These are phyloP conservation scores for Xeromyces bisporus DNA, from an alignment of 495 filamentous ascomycete species.

Conservation along the genomic window DNA sequence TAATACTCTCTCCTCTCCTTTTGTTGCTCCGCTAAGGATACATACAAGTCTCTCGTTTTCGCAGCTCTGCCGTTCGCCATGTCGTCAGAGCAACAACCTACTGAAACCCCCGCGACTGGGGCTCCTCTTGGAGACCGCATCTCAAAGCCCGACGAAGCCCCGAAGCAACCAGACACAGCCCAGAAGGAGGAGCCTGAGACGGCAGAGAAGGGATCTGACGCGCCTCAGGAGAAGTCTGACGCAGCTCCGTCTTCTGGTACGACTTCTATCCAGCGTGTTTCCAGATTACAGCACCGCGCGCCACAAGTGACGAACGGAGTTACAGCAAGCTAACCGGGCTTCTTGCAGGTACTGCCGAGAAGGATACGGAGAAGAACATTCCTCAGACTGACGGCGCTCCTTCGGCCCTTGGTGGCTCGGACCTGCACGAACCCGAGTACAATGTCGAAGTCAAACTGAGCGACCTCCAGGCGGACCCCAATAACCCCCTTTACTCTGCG, in stretches of 20 bases:
- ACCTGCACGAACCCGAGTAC: constrained; percentile 56
- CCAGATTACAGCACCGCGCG: too few relatives aligned
- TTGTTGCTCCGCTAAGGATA: too few relatives aligned
- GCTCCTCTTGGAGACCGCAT: constrained; percentile 47
- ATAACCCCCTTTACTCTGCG: constrained; percentile 74
- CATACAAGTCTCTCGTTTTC: too few relatives aligned
- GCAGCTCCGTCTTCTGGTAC: constrained; percentile 7
- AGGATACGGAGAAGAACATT: constrained; percentile 8
- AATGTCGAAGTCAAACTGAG: constrained; percentile 80
- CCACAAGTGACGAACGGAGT: too few relatives aligned
- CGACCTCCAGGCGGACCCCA: constrained; percentile 71
- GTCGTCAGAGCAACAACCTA: constrained; percentile 17
- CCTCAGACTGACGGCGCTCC: constrained; percentile 38
- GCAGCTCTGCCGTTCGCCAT: too few relatives aligned
- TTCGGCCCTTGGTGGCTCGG: constrained; percentile 24
- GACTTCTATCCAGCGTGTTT: constrained; percentile 1
- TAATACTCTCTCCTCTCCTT: too few relatives aligned
- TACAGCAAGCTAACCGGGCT: too few relatives aligned
- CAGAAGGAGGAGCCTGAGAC: too few relatives aligned
- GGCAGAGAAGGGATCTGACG: too few relatives aligned
- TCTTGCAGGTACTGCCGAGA: constrained; percentile 5
- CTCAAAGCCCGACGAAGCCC: constrained; percentile 27
- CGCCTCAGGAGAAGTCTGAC: too few relatives aligned
- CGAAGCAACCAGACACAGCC: too few relatives aligned
- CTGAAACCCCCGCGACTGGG: constrained; percentile 10